Percentiles rank a stretch among this genome's conserved stretches.
Conservation (phyloP, 768 basidiomycete genomes). For the Auriscalpium orientale region DNA sequence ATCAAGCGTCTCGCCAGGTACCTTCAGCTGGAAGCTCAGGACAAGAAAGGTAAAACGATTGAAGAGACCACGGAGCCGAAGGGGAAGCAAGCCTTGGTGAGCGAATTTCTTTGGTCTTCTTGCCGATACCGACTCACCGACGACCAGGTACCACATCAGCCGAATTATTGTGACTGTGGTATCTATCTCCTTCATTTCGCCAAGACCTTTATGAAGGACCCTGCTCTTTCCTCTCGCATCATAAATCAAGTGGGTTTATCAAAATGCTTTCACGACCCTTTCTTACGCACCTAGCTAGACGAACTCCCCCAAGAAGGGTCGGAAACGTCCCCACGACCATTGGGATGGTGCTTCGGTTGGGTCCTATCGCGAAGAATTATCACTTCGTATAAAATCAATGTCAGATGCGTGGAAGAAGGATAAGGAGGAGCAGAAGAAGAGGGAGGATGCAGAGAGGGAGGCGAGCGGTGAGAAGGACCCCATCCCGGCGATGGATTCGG, state of each 20-base stretch:
- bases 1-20: conserved; percentile 56
- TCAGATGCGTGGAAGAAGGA: conserved; percentile 14
- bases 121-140: background rate
- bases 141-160: conserved; percentile 75
- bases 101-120: conserved; percentile 9
- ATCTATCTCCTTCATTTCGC: conserved; percentile 87
- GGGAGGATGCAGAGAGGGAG: conserved; percentile 1
- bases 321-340: conserved; percentile 6
- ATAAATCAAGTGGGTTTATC: conserved; percentile 28
- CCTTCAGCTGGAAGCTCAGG: conserved; percentile 66
- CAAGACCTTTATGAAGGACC: conserved; percentile 63
- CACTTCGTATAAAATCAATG: conserved; percentile 3
- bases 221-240: conserved; percentile 39
- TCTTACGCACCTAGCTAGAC: background rate
- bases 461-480: conserved; percentile 2
- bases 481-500: conserved; percentile 6
- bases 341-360: conserved; percentile 8
- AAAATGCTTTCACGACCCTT: conserved; percentile 22
- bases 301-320: background rate
- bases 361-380: conserved; percentile 5
- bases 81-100: conserved; percentile 47
- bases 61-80: conserved; percentile 31
- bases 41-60: conserved; percentile 38
- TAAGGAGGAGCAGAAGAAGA: conserved; percentile 4
- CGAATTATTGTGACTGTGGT: conserved; percentile 90